These are phyloP conservation scores for Apiospora malaysiana DNA, from an alignment of 2,329 filamentous ascomycete genomes.

Conservation along the genomic window DNA sequence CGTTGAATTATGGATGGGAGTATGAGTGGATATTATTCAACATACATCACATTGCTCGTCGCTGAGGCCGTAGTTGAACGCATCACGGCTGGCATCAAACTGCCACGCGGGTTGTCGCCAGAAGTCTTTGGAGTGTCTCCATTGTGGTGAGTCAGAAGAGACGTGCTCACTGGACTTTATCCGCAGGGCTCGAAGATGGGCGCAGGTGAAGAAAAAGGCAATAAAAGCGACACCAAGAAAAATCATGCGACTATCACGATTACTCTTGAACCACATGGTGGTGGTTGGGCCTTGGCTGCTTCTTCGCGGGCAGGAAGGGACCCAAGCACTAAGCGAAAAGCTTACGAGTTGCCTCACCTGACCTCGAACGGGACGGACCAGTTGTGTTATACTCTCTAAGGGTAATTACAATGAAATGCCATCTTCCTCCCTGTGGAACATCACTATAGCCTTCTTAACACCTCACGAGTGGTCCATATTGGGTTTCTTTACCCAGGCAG, in stretches of 20 bases:
- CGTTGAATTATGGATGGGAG: neutral
- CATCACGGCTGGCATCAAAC: constrained; percentile 1
- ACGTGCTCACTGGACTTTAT: neutral
- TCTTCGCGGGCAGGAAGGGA: neutral
- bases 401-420: too few species aligned
- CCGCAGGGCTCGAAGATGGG: neutral
- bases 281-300: neutral
- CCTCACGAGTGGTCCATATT: neutral
- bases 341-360: neutral
- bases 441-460: neutral
- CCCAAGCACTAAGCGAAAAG: constrained; percentile 4
- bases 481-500: neutral
- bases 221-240: neutral
- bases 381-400: neutral
- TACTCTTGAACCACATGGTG: constrained; percentile 14
- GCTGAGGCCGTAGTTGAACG: neutral
- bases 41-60: constrained; percentile 11
- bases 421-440: neutral
- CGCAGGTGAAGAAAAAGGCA: neutral
- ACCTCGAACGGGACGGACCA: neutral
- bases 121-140: neutral
- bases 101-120: neutral
- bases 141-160: neutral
- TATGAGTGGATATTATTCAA: neutral
- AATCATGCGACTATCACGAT: neutral